These are phyloP conservation scores for Alternaria triticimaculans DNA, from an alignment of 2,329 filamentous ascomycete genomes.

Conservation along the genomic window DNA sequence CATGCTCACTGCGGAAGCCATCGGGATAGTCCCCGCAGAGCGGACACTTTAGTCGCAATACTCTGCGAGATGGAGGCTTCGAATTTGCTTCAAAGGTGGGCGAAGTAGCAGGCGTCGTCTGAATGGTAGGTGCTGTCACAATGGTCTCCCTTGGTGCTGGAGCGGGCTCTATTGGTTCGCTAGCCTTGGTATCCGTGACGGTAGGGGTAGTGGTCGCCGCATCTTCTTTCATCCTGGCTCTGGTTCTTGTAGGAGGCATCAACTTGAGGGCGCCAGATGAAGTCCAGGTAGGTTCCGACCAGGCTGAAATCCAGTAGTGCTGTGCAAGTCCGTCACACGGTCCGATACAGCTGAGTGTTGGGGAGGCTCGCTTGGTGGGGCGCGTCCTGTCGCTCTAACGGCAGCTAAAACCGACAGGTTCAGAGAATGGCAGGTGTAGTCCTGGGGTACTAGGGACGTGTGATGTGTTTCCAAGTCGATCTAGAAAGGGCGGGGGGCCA, in stretches of 20 bases:
- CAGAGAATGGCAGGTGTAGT: slow-evolving; percentile 22
- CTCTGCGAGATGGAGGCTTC: slow-evolving; percentile 42
- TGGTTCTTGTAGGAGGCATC: slow-evolving; percentile 45
- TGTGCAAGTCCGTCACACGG: slow-evolving; percentile 15
- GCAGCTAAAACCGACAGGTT: slow-evolving; percentile 34
- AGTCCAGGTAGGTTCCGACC: slow-evolving; percentile 10
- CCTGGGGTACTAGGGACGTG: slow-evolving; percentile 28
- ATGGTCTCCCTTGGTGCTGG: slow-evolving; percentile 38
- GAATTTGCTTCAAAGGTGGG: slow-evolving; percentile 38
- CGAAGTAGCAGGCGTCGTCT: slow-evolving; percentile 39
- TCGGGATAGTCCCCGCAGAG: slow-evolving; percentile 75
- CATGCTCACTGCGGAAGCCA: slow-evolving; percentile 86
- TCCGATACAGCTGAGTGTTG: slow-evolving; percentile 26
- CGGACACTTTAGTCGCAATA: slow-evolving; percentile 59
- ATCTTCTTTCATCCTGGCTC: slow-evolving; percentile 45
- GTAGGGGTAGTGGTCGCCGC: slow-evolving; percentile 30
- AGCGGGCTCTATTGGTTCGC: slow-evolving; percentile 32
- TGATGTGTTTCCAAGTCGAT: slow-evolving; percentile 32
- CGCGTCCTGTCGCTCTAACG: slow-evolving; percentile 33
- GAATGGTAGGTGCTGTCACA: slow-evolving; percentile 33
- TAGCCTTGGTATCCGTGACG: slow-evolving; percentile 27
- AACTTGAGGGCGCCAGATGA: slow-evolving; percentile 16
- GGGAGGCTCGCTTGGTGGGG: slow-evolving; percentile 38
- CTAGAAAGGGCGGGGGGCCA: slow-evolving; percentile 38
- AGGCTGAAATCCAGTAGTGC: slow-evolving; percentile 19